These are phyloP conservation scores for Rhodotorula sp. DNA, from an alignment of 1,284 basidiomycete species.

Conservation along the genomic window DNA sequence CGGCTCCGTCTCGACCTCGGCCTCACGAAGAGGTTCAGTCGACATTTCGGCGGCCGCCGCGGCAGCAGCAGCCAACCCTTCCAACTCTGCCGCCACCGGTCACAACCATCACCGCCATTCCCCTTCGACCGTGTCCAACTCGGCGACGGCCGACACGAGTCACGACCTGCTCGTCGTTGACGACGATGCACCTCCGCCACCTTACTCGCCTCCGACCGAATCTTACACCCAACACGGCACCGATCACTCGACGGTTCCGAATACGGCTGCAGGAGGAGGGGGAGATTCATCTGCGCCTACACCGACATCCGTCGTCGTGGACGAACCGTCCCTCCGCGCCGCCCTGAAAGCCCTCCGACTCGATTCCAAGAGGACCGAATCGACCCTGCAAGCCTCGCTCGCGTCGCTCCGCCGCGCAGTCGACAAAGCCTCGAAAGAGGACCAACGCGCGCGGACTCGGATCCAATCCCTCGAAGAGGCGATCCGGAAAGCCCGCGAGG, in stretches of 20 bases:
- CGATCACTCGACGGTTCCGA: not conserved
- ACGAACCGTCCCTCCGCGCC: conserved; percentile 30
- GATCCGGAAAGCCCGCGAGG: conserved; percentile 29
- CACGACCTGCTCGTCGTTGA: conserved; percentile 2
- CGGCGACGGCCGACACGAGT: not conserved
- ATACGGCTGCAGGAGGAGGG: not conserved
- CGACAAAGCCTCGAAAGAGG: conserved; percentile 40
- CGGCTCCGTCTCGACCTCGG: too few relatives aligned
- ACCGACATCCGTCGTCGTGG: not conserved
- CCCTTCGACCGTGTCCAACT: not conserved
- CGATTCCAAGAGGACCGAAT: conserved; percentile 29
- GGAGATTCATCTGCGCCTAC: too few relatives aligned
- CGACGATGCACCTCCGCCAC: conserved; percentile 36
- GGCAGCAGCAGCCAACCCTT: not conserved
- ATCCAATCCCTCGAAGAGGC: conserved; percentile 37
- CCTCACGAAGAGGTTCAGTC: conserved; percentile 9
- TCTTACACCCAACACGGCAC: not conserved
- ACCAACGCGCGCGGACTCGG: conserved; percentile 37
- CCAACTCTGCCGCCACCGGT: not conserved
- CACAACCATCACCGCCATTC: not conserved
- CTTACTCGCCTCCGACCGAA: conserved; percentile 33
- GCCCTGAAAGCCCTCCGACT: conserved; percentile 31
- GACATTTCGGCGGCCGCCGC: too few relatives aligned
- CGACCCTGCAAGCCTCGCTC: conserved; percentile 26
- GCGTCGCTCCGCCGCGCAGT: conserved; percentile 27